Percentiles rank a stretch among this genome's conserved stretches.
phyloP scores from a whole-genome alignment of 768 basidiomycete species.

The Solioccasus polychromus region DNA sequence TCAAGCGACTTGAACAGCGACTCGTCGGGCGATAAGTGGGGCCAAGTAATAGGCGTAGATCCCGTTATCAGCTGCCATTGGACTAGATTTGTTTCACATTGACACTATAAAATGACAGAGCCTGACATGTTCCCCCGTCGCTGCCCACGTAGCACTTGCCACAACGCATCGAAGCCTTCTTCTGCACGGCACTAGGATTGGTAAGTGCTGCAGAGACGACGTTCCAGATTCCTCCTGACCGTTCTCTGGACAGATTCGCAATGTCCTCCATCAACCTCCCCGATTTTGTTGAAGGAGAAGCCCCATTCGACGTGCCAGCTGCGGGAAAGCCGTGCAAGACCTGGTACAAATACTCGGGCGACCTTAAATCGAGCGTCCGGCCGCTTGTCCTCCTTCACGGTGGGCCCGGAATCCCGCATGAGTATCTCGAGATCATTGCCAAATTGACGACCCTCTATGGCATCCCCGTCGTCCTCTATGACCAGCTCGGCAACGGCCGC shows the following conservation, averaged over 20 bases:
- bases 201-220: too few species aligned
- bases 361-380: slow-evolving; percentile 33
- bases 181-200: too few species aligned
- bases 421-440: slow-evolving; percentile 39
- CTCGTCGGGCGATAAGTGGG: too few species aligned
- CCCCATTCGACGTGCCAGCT: slow-evolving; percentile 22
- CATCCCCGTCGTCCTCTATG: slow-evolving; percentile 54
- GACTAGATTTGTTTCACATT: too few species aligned
- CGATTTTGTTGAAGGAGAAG: slow-evolving; percentile 30
- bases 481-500: slow-evolving; percentile 51
- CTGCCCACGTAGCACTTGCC: too few species aligned
- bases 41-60: too few species aligned
- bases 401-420: slow-evolving; percentile 46
- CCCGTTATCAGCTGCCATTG: too few species aligned
- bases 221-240: too few species aligned
- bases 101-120: too few species aligned
- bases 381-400: slow-evolving; percentile 55
- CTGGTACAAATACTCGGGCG: slow-evolving; percentile 51
- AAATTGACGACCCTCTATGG: slow-evolving; percentile 34
- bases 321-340: slow-evolving; percentile 39
- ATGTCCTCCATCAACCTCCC: slow-evolving; percentile 31
- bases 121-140: too few species aligned
- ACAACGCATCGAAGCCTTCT: too few species aligned
- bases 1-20: too few species aligned
- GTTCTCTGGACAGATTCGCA: neutral